phyloP scores from a whole-genome alignment of 169 alveolate genomes.

The Plasmodium gaboni region DNA sequence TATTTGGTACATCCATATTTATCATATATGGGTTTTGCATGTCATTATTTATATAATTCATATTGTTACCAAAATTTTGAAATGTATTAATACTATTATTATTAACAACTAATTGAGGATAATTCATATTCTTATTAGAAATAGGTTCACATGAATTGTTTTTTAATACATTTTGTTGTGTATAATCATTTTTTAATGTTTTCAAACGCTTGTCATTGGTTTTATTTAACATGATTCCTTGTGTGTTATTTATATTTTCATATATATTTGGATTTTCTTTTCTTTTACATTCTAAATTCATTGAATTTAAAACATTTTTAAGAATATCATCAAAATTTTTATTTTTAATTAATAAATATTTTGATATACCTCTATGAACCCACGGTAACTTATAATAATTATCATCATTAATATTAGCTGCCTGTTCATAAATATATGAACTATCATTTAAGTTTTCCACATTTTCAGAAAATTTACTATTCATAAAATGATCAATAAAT shows the following conservation, averaged over 20 bases:
- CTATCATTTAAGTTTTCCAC: conserved; percentile 37
- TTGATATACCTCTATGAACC: conserved; percentile 77
- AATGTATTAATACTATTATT: not conserved
- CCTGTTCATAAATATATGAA: conserved; percentile 61
- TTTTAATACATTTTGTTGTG: conserved; percentile 16
- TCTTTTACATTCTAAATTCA: conserved; percentile 63
- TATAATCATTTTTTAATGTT: conserved; percentile 12
- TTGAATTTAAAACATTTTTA: conserved; percentile 63
- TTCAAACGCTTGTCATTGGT: conserved; percentile 25
- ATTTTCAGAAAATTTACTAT: conserved; percentile 65
- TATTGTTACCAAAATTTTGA: conserved; percentile 37
- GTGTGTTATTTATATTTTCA: conserved; percentile 28
- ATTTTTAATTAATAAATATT: conserved; percentile 60
- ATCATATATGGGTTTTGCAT: conserved; percentile 13
- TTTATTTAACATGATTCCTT: conserved; percentile 9
- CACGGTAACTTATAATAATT: conserved; percentile 70
- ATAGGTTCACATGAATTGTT: conserved; percentile 39
- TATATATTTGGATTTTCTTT: conserved; percentile 25
- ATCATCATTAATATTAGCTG: conserved; percentile 75
- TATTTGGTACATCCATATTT: conserved; percentile 45
- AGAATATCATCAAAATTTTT: conserved; percentile 72
- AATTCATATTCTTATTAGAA: conserved; percentile 56
- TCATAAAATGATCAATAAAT: conserved; percentile 75
- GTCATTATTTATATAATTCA: conserved; percentile 44
- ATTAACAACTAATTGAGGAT: conserved; percentile 42